Evolutionary conservation across 2,329 filamentous ascomycete species (phyloP).

Genomic region (Alternaria ethzedia): DNA sequence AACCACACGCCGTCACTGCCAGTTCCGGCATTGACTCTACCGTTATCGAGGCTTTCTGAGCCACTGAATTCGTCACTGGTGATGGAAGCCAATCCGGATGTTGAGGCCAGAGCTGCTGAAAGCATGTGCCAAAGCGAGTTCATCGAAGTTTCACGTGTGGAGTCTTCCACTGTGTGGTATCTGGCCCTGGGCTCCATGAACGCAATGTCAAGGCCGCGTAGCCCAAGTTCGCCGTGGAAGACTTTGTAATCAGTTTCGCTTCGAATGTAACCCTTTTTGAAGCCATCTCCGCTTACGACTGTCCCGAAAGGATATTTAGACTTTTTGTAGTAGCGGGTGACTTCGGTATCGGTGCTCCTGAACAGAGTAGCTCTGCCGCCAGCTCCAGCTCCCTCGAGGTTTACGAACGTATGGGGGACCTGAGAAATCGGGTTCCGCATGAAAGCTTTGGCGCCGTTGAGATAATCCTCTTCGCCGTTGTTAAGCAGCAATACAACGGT

Average conservation of each 20-base stretch:
- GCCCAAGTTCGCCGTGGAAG: slow-evolving; percentile 76
- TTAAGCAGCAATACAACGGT: slow-evolving; percentile 88
- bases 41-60: slow-evolving; percentile 58
- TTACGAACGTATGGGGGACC: slow-evolving; percentile 87
- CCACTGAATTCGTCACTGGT: slow-evolving; percentile 71
- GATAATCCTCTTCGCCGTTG: slow-evolving; percentile 92
- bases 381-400: slow-evolving; percentile 92
- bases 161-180: slow-evolving; percentile 92
- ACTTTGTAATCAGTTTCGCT: slow-evolving; percentile 91
- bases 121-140: slow-evolving; percentile 92
- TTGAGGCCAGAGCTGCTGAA: slow-evolving; percentile 78
- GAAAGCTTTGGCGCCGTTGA: slow-evolving; percentile 87
- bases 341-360: slow-evolving; percentile 83
- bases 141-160: slow-evolving; percentile 75
- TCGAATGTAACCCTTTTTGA: slow-evolving; percentile 76
- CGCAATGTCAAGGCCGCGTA: slow-evolving; percentile 88
- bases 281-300: slow-evolving; percentile 83
- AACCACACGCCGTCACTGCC: slow-evolving; percentile 86
- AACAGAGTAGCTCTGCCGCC: slow-evolving; percentile 89
- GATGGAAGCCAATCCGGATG: slow-evolving; percentile 72
- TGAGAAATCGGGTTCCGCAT: slow-evolving; percentile 80
- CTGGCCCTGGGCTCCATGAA: slow-evolving; percentile 85
- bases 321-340: slow-evolving; percentile 77
- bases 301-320: slow-evolving; percentile 80
- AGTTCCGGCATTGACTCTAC: slow-evolving; percentile 69